Evolutionary conservation across 2,329 filamentous ascomycete species (phyloP).

Genomic region (Lanzia echinophila): DNA sequence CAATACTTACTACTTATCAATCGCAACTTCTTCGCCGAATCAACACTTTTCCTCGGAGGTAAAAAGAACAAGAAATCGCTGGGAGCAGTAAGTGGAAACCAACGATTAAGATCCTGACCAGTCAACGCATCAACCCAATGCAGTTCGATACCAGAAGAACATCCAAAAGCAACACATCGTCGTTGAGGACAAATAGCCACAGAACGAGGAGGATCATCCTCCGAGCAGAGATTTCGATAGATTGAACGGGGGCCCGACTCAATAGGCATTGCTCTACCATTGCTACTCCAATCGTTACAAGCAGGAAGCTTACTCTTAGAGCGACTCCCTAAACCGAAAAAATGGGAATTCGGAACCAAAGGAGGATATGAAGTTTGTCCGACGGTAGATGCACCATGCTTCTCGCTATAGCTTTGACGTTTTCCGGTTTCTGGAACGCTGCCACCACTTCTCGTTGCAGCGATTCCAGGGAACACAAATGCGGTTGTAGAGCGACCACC

Average conservation of each 20-base stretch:
- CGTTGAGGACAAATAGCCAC: conserved; percentile 60
- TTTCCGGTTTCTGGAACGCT: conserved; percentile 8
- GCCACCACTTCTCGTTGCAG: conserved; percentile 10
- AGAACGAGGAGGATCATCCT: conserved; percentile 57
- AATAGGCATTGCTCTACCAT: conserved; percentile 21
- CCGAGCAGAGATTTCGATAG: conserved; percentile 47
- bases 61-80: conserved; percentile 55
- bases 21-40: conserved; percentile 50
- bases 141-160: conserved; percentile 54
- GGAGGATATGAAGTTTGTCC: conserved; percentile 12
- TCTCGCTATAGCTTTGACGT: conserved; percentile 18
- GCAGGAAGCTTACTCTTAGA: conserved; percentile 10
- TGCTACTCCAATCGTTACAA: neutral
- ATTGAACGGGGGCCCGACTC: conserved; percentile 31
- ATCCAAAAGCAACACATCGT: conserved; percentile 59
- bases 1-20: conserved; percentile 48
- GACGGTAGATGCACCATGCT: conserved; percentile 2
- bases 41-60: conserved; percentile 43
- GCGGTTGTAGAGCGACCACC: conserved; percentile 10
- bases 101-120: conserved; percentile 44
- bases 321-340: conserved; percentile 4
- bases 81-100: conserved; percentile 48
- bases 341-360: conserved; percentile 8
- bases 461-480: conserved; percentile 23
- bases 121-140: conserved; percentile 48